Evolutionary conservation across 495 filamentous ascomycete genomes (phyloP).

Genomic region (Penicillium verhagenii): DNA sequence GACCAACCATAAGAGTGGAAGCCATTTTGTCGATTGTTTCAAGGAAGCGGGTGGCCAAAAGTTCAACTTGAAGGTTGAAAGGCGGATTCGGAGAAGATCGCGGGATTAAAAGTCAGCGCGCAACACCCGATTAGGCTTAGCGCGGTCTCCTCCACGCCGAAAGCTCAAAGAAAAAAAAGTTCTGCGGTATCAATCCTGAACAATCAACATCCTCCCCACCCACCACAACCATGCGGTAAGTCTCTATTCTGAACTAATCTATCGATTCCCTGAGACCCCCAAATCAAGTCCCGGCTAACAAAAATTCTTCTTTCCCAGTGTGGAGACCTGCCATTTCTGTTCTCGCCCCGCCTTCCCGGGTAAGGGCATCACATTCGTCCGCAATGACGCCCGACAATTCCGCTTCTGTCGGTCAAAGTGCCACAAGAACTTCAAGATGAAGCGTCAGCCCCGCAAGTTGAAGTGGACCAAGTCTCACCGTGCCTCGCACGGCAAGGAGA

Average conservation of each 20-base stretch:
- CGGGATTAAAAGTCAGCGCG: slow-evolving; percentile 34
- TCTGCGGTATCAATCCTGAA: slow-evolving; percentile 19
- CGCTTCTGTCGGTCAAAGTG: slow-evolving; percentile 83
- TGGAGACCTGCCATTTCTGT: slow-evolving; percentile 93
- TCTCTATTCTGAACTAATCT: background rate
- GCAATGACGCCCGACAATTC: slow-evolving; percentile 70
- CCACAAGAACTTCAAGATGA: slow-evolving; percentile 99
- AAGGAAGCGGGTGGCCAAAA: background rate
- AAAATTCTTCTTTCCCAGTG: no score
- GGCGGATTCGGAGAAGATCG: slow-evolving; percentile 2
- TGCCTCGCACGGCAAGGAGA: slow-evolving; percentile 79
- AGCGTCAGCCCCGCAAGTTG: slow-evolving; percentile 80
- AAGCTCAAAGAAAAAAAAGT: slow-evolving; percentile 36
- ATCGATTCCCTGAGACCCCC: background rate
- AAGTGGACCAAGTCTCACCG: slow-evolving; percentile 81
- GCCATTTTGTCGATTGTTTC: slow-evolving; percentile 56
- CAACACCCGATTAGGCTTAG: slow-evolving; percentile 27
- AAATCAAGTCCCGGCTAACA: no score
- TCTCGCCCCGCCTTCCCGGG: slow-evolving; percentile 79
- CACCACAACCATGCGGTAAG: slow-evolving; percentile 35
- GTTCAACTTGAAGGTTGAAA: slow-evolving; percentile 6
- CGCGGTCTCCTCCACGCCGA: slow-evolving; percentile 28
- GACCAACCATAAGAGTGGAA: slow-evolving; percentile 69
- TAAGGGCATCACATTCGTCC: slow-evolving; percentile 85
- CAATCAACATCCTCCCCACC: slow-evolving; percentile 21